Evolutionary conservation across 495 filamentous ascomycete genomes (phyloP), one percentile per base, ranked within the genome.

Genomic region (Penicillium salamii): DNA sequence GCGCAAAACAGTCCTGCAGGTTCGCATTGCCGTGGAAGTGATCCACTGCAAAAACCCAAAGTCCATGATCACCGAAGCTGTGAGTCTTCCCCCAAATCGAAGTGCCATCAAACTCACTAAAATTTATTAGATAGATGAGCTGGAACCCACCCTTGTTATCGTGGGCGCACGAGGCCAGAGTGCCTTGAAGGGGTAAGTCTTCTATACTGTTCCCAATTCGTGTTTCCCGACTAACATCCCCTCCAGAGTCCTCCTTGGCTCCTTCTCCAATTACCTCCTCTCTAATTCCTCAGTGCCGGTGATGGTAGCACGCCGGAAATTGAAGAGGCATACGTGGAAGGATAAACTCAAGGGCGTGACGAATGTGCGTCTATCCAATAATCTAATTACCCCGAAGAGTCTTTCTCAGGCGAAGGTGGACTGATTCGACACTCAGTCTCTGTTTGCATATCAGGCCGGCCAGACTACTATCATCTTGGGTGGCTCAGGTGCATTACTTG

Each of bases 41-140:
- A 89, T 97, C 53, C 92, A 97, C 65, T 97, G 93, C 85, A 97
- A 96, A 77, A 95, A 87, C 56, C 90, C 92, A 6, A 90, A 86
- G 66, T 83, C 89, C 63, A 72, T 93, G 62, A 82, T 93, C 35
- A 90, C 85, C 3, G 89, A 93, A 70, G 88, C 91, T 53, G 80
- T 82, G 58, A 57, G 78, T 69, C 24, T 46, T 52, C 41, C 36
- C 35, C 28, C n/a, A 5, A 15, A 17, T 26, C 6, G 11, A n/a
- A 35, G 21, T 14, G 36, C n/a, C 15, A 50, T 41, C 21, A 13
- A 23, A 28, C 49, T 46, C 62, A 34, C 62, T 52, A 63, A 50
- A 59, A 40, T 23, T 44, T 34, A 46, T 20, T 58, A 87, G 84
- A 97, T 98, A 62, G 93, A 98, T 68, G 81, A 85, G 44, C 77